Base-by-base conservation (phyloP, 2,329 filamentous ascomycete genomes). In the Samsoniella hepiali region DNA sequence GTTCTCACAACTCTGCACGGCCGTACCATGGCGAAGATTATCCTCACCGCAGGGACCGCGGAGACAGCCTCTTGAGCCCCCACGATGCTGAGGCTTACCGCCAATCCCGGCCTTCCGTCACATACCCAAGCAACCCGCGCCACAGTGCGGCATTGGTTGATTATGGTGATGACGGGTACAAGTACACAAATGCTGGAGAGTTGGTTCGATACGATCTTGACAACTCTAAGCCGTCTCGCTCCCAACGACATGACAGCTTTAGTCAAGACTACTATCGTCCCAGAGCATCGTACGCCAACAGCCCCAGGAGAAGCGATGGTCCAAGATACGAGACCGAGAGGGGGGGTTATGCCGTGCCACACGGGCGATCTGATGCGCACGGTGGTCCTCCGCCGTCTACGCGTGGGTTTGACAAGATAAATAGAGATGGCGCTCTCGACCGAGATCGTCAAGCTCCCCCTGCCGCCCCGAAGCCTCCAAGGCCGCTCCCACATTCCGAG, bases 391-490 rank as follows among this genome's bases (percentile, higher is more conserved):
- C 90, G 10, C 88, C 88, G 5, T 85, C 87, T 5, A 90, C 86
- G 3, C 81, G 88, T 68, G 89, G 88, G 0, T 86, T 92, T 67
- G 89, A 91, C 68, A 90, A 86, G 74, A 84, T 91, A 66, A 84
- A 84, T 68, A 78, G 83, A 63, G 54, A 76, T 7, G 85, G 84
- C 65, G 82, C 84, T 31, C 81, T 47, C 68, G 58, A 56, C 36
- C 27, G 57, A 34, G 58, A 49, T 17, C 58, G 73, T 9, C 71
- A 76, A 6, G 74, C 82, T 15, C 78, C 79, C 0, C 78, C 81
- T 8, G 69, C 75, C 32, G 78, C 74, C n/a, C 75, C 79, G 4
- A 71, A 75, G 15, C 72, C 76, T 5, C 75, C 77, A 3, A 68
- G 65, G n/a, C 45, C 67, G 8, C 36, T 66, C 15, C 51, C 68